Percentiles rank a stretch among this genome's conserved stretches.
These are phyloP conservation scores for Rhizophagus sp. DNA, from an alignment of 192 early-diverging fungal species.

Conservation along the genomic window DNA sequence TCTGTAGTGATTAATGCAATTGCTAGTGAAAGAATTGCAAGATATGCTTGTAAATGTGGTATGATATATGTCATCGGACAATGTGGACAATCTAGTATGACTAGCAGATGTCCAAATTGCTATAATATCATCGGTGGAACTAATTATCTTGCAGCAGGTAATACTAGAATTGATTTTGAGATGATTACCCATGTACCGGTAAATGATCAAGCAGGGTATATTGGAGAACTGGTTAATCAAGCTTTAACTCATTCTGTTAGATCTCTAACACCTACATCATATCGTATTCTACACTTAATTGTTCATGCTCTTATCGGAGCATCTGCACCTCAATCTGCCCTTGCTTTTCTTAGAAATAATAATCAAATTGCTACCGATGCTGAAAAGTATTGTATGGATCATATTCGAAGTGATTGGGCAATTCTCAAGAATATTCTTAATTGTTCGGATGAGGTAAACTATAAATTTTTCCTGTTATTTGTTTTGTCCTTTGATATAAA, in stretches of 20 bases:
- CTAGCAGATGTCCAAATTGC: background rate
- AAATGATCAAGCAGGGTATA: slow-evolving; percentile 20
- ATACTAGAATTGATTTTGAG: background rate
- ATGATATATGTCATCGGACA: background rate
- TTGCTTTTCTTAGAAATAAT: background rate
- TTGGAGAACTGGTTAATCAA: background rate
- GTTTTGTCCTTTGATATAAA: background rate
- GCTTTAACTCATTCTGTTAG: background rate
- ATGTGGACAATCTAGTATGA: background rate
- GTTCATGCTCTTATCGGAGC: slow-evolving; percentile 27
- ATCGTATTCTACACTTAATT: slow-evolving; percentile 30
- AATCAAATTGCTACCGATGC: background rate
- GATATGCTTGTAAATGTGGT: slow-evolving; percentile 27
- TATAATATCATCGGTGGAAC: background rate
- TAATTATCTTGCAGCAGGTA: background rate
- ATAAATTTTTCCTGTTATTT: background rate
- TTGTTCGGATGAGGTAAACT: slow-evolving; percentile 11
- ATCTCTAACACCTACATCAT: background rate
- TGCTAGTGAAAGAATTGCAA: background rate
- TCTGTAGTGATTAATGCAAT: background rate
- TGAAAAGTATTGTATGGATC: slow-evolving; percentile 11
- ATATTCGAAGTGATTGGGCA: slow-evolving; percentile 28
- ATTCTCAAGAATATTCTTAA: slow-evolving; percentile 12
- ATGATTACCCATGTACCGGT: background rate
- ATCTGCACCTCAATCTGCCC: background rate